phyloP scores from a whole-genome alignment of 2,329 filamentous ascomycete genomes.

The Dactylellina drechsleri region DNA sequence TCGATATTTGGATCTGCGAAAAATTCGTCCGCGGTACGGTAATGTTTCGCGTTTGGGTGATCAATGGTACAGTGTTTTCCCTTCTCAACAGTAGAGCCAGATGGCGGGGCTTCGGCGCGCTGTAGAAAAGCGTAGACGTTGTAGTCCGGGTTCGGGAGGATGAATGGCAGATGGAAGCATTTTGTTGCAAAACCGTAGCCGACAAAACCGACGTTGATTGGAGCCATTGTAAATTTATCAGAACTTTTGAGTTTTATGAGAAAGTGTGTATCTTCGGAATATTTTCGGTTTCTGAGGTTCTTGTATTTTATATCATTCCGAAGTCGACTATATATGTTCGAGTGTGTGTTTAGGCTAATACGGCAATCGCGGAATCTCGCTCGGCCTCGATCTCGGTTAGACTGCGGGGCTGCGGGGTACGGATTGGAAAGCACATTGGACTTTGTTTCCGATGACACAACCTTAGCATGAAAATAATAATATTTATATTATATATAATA shows the following conservation, averaged over 20 bases:
- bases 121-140: constrained; percentile 66
- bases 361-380: constrained; percentile 42
- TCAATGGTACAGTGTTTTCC: constrained; percentile 64
- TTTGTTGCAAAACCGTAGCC: constrained; percentile 67
- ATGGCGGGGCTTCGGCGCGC: constrained; percentile 61
- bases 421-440: not conserved
- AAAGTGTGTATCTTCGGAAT: not conserved
- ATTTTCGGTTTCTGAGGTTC: not conserved
- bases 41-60: constrained; percentile 62
- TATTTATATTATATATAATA: not conserved
- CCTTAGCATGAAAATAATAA: not conserved
- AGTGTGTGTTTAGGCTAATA: not conserved
- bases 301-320: not conserved
- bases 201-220: constrained; percentile 65
- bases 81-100: constrained; percentile 42
- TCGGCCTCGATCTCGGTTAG: constrained; percentile 37
- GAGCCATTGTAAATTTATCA: constrained; percentile 25
- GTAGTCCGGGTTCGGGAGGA: constrained; percentile 64
- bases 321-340: not conserved
- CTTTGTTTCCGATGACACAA: not conserved
- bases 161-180: constrained; percentile 67
- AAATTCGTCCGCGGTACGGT: constrained; percentile 60
- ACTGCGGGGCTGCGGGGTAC: constrained; percentile 29
- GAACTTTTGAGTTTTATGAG: not conserved
- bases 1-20: constrained; percentile 60